These are phyloP conservation scores for Clitocybe nebularis DNA, from an alignment of 1,284 basidiomycete species.

Conservation along the genomic window DNA sequence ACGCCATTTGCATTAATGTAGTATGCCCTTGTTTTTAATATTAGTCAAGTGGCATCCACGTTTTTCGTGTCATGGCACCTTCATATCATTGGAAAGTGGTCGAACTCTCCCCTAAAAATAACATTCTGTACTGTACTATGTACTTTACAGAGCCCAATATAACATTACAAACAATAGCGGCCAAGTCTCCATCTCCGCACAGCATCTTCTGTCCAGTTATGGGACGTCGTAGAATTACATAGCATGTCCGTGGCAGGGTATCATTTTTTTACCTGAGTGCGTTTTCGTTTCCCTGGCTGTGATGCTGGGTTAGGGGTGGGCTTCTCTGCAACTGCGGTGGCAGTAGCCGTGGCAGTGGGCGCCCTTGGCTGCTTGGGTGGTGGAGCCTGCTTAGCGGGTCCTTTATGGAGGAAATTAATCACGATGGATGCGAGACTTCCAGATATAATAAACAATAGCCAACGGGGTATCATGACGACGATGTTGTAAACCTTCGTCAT, in stretches of 20 bases:
- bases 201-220: no score
- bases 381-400: conserved; percentile 8
- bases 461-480: conserved; percentile 48
- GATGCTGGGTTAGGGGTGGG: no score
- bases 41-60: background rate
- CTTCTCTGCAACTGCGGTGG: conserved; percentile 1
- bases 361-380: conserved; percentile 1
- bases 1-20: conserved; percentile 45
- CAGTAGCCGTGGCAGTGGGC: conserved; percentile 5
- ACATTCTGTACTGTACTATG: no score
- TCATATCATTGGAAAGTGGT: no score
- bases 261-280: conserved; percentile 8
- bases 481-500: conserved; percentile 50
- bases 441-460: conserved; percentile 54
- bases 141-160: background rate
- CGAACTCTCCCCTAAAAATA: no score
- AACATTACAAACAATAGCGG: no score
- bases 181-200: no score
- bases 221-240: no score
- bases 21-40: background rate
- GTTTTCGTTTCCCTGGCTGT: conserved; percentile 16
- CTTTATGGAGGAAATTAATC: conserved; percentile 50
- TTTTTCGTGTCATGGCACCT: no score
- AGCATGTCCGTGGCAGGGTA: background rate
- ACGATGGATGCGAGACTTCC: conserved; percentile 56